phyloP scores from a whole-genome alignment of 2,329 filamentous ascomycete species.

The Canariomyces notabilis region DNA sequence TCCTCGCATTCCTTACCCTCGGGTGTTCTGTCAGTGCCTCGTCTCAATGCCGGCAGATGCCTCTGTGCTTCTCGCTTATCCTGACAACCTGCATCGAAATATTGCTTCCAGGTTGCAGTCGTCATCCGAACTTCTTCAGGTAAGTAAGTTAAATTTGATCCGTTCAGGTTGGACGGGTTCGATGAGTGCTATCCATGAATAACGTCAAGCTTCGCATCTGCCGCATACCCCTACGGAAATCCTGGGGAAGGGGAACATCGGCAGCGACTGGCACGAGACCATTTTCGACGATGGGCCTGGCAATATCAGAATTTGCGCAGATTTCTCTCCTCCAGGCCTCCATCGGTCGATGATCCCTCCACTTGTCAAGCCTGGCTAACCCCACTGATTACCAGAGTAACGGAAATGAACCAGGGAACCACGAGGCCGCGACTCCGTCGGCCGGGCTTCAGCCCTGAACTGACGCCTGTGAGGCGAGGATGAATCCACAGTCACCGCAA shows the following conservation, averaged over 20 bases:
- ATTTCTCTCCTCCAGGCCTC: slow-evolving; percentile 8
- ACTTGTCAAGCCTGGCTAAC: slow-evolving; percentile 8
- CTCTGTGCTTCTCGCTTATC: no score
- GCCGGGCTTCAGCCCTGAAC: slow-evolving; percentile 16
- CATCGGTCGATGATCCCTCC: slow-evolving; percentile 8
- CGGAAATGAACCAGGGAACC: slow-evolving; percentile 16
- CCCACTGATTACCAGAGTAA: slow-evolving; percentile 16
- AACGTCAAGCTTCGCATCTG: no score
- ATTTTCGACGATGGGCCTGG: not conserved
- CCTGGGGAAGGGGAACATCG: not conserved
- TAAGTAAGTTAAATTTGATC: no score
- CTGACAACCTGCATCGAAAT: no score
- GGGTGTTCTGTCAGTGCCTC: no score
- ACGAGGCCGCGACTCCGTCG: slow-evolving; percentile 18
- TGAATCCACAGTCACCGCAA: not conserved
- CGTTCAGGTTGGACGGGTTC: no score
- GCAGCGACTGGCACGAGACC: not conserved
- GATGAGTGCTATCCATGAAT: no score
- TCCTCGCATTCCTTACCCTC: no score
- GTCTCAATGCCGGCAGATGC: no score
- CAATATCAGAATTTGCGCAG: slow-evolving; percentile 3
- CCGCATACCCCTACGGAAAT: no score
- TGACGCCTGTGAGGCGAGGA: not conserved
- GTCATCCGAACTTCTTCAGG: no score
- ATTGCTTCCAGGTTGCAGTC: no score